Conservation (phyloP, 495 filamentous ascomycete species). For the Lasiosphaeria hispida region DNA sequence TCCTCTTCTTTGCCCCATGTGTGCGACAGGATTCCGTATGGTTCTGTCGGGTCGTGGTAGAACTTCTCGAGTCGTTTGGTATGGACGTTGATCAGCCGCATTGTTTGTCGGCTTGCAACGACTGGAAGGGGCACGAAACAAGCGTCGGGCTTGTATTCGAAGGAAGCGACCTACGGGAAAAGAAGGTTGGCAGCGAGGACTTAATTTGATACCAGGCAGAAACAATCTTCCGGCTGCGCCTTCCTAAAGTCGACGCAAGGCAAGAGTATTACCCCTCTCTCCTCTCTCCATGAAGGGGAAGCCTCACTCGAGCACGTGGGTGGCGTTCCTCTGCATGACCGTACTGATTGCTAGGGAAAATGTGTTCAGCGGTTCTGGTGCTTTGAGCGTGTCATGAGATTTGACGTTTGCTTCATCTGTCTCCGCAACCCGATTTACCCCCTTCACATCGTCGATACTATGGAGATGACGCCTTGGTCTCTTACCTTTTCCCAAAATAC, state of each 20-base stretch:
- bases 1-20: constrained; percentile 24
- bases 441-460: too few species aligned
- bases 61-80: constrained; percentile 11
- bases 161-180: background rate
- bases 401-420: too few species aligned
- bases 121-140: background rate
- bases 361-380: too few species aligned
- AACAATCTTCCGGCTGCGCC: too few species aligned
- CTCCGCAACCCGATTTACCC: too few species aligned
- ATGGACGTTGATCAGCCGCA: constrained; percentile 13
- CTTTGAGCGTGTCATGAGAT: too few species aligned
- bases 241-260: background rate
- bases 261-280: background rate
- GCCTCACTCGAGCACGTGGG: background rate
- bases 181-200: background rate
- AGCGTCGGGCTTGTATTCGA: background rate
- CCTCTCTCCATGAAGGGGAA: background rate
- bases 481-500: too few species aligned
- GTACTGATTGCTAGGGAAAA: too few species aligned
- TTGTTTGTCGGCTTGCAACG: background rate
- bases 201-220: background rate
- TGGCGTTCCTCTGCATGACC: background rate
- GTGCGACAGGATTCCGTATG: constrained; percentile 29
- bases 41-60: constrained; percentile 7
- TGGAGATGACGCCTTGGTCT: too few species aligned